Conservation (phyloP, 2,329 filamentous ascomycete genomes). For the Plenodomus tracheiphilus region DNA sequence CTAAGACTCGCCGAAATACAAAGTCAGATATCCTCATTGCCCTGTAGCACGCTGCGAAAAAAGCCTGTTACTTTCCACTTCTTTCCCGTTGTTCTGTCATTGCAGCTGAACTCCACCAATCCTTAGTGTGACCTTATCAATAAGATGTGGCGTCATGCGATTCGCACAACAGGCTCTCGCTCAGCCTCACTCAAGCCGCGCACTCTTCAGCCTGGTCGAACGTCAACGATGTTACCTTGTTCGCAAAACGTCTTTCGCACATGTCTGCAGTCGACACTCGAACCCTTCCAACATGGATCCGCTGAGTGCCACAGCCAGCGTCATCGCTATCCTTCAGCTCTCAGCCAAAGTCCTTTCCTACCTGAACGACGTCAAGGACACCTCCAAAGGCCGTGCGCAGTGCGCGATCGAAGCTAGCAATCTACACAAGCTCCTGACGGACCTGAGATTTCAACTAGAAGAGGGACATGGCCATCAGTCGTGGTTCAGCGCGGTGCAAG, state of each 20-base stretch:
- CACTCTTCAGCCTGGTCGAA: neutral
- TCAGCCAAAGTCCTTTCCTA: slow-evolving; percentile 3
- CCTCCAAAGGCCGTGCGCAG: slow-evolving; percentile 5
- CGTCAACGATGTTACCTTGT: neutral
- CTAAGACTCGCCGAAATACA: too few species aligned
- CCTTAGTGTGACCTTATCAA: neutral
- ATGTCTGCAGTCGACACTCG: neutral
- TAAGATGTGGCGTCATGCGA: neutral
- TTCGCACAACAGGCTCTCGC: neutral
- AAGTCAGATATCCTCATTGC: too few species aligned
- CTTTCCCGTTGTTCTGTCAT: too few species aligned
- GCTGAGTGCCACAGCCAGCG: slow-evolving; percentile 11
- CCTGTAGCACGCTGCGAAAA: too few species aligned
- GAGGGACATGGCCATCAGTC: slow-evolving; percentile 3
- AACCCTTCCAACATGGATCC: slow-evolving; percentile 5
- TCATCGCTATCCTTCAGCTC: slow-evolving; percentile 12
- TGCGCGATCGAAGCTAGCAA: slow-evolving; percentile 4
- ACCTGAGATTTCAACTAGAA: slow-evolving; percentile 1
- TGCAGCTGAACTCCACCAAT: too few species aligned
- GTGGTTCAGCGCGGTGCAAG: slow-evolving; percentile 24
- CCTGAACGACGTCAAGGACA: slow-evolving; percentile 8
- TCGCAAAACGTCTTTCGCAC: neutral
- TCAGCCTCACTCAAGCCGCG: neutral
- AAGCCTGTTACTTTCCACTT: too few species aligned
- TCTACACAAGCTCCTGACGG: slow-evolving; percentile 3